Base-by-base conservation (phyloP, 805 yeast genomes). In the Saturnispora hagleri region DNA sequence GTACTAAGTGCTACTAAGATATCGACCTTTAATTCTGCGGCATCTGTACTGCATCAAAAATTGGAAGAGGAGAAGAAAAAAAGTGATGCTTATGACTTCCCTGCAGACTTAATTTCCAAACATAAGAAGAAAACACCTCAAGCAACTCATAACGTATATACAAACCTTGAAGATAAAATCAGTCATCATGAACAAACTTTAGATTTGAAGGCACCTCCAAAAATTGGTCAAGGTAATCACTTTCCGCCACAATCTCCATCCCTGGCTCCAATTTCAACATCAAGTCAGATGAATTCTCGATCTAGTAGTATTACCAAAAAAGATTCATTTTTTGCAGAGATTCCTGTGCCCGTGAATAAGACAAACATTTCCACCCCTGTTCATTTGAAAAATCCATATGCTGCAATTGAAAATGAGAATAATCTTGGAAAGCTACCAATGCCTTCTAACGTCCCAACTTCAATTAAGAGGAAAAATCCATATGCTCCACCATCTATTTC, bases 61-160 rank as follows among this genome's bases (percentile, higher is more conserved):
- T 42, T 62, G 6, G 52, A 56, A 7, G 46, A 59, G 51, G 69
- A 71, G 46, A 81, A 82, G 63, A 75, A 76, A 58, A 82, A 80
- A 62, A 76, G 82, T n/a, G 88, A 84, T 67, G 89, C 89, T 0
- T 85, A 83, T 58, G 93, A 85, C 60, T 83, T 85, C 60, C 91
- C 91, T 1, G 68, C 71, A 20, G 79, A 73, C 44, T 62, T 85
- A 43, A 66, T 83, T 12, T 67, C 74, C 1, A 71, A 69, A 22
- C 71, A 60, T 28, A 54, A 57, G 42, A 69, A 52, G 55, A 72
- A 63, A 69, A 77, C 60, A 59, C 75, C 56, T 56, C 74, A 63
- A 44, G 65, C 57, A 28, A 58, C 61, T 47, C 54, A 58, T 33
- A 66, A 58, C 47, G 59, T 66, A 15, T 66, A 66, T 50, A 61